A percentile compares a stretch with the other conserved stretches of the same genome.
phyloP scores from a whole-genome alignment of 2,329 filamentous ascomycete genomes.

The Teratosphaeria pseudoeucalypti region DNA sequence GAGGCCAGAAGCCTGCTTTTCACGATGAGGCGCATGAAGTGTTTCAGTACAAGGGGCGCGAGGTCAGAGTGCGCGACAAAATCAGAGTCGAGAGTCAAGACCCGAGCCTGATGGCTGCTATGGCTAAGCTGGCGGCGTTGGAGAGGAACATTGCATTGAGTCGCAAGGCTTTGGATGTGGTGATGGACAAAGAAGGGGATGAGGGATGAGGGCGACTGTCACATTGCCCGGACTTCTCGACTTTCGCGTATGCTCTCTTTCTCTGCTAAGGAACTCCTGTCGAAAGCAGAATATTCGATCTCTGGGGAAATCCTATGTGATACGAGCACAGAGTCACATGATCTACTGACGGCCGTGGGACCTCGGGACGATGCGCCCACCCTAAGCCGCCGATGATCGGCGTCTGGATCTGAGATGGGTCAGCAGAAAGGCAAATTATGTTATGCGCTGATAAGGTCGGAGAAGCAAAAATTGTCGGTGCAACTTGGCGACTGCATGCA shows the following conservation, averaged over 20 bases:
- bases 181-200: conserved; percentile 57
- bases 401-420: not conserved
- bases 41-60: conserved; percentile 58
- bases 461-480: not conserved
- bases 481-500: not conserved
- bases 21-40: conserved; percentile 62
- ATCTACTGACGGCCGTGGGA: not conserved
- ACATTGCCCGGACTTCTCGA: not conserved
- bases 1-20: conserved; percentile 25
- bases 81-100: conserved; percentile 81
- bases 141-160: conserved; percentile 62
- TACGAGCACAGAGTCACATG: not conserved
- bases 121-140: conserved; percentile 71
- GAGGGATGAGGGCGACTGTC: conserved; percentile 5
- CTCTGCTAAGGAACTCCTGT: not conserved
- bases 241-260: not conserved
- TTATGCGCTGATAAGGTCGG: not conserved
- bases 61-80: conserved; percentile 84
- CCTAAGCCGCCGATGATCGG: not conserved
- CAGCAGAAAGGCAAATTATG: not conserved
- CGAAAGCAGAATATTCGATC: not conserved
- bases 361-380: not conserved
- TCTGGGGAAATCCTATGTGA: not conserved
- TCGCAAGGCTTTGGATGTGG: conserved; percentile 60
- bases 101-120: conserved; percentile 71